Evolutionary conservation across 768 basidiomycete species (phyloP).

Genomic region (Tylopilus vinaceipallidus): DNA sequence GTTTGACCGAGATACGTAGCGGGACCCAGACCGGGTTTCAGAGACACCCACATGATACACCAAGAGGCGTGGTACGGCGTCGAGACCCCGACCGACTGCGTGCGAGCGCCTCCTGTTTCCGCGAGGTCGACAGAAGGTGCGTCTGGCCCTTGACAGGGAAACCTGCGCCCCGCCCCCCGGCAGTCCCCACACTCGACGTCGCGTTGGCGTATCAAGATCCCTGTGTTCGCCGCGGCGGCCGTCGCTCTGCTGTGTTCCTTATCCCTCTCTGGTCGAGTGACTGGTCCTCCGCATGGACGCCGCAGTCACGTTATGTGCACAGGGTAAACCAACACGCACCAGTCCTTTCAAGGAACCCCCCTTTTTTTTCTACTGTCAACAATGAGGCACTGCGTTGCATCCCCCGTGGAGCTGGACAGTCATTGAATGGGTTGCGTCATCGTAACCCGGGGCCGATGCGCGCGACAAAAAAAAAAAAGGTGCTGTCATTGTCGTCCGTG

Average conservation of each 20-base stretch:
- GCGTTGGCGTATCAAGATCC: conserved; percentile 2
- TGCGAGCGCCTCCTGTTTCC: not conserved
- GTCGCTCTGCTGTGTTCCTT: conserved; percentile 6
- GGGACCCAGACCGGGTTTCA: not conserved
- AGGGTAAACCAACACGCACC: not conserved
- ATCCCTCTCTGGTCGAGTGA: not conserved
- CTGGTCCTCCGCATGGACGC: not conserved
- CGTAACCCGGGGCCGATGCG: not conserved
- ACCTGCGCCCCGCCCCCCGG: not conserved
- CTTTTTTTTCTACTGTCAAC: not conserved
- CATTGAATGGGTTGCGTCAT: conserved; percentile 1
- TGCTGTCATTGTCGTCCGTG: not conserved
- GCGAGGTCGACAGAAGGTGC: conserved; percentile 1
- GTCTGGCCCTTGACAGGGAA: no score
- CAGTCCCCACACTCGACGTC: conserved; percentile 1
- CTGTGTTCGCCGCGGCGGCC: not conserved
- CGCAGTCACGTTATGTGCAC: conserved; percentile 23
- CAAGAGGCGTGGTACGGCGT: no score
- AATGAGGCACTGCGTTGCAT: not conserved
- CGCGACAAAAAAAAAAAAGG: not conserved
- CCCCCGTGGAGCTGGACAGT: not conserved
- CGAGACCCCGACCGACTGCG: not conserved
- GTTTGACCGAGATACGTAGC: not conserved
- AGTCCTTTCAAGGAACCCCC: not conserved
- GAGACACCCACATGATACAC: not conserved